These are phyloP conservation scores for Medicago ruthenica DNA, from an alignment of 306 rosid species.

Conservation along the genomic window DNA sequence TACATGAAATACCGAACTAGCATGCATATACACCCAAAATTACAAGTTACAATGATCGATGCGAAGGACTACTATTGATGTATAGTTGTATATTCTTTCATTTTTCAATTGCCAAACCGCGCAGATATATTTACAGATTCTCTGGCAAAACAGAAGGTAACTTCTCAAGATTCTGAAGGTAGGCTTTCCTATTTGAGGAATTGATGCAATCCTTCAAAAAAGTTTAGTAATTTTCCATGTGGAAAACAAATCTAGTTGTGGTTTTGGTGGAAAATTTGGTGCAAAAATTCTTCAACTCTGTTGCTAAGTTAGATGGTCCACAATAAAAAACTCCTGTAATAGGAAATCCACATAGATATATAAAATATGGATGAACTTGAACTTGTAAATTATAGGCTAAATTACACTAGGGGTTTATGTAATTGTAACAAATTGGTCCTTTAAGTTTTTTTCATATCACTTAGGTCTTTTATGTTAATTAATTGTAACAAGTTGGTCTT, in stretches of 20 bases:
- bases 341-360: constrained; percentile 30
- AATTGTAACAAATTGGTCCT: too few species aligned
- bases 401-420: too few species aligned
- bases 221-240: constrained; percentile 70
- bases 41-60: constrained; percentile 26
- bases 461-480: too few species aligned
- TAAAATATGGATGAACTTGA: constrained; percentile 10
- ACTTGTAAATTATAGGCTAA: constrained; percentile 16
- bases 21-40: not conserved
- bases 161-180: constrained; percentile 33
- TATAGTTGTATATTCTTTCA: constrained; percentile 42
- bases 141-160: constrained; percentile 35
- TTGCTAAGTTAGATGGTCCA: constrained; percentile 73
- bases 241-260: constrained; percentile 80
- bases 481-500: too few species aligned
- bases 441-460: too few species aligned
- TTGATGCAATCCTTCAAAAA: constrained; percentile 37
- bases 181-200: constrained; percentile 45
- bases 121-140: constrained; percentile 38
- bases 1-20: not conserved
- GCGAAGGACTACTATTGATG: constrained; percentile 26
- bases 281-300: constrained; percentile 66
- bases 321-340: constrained; percentile 84
- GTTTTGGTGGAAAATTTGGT: constrained; percentile 85
- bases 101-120: constrained; percentile 33